Conservation (phyloP, 1,139 yeast species). For the Hyphopichia buzzinii region DNA sequence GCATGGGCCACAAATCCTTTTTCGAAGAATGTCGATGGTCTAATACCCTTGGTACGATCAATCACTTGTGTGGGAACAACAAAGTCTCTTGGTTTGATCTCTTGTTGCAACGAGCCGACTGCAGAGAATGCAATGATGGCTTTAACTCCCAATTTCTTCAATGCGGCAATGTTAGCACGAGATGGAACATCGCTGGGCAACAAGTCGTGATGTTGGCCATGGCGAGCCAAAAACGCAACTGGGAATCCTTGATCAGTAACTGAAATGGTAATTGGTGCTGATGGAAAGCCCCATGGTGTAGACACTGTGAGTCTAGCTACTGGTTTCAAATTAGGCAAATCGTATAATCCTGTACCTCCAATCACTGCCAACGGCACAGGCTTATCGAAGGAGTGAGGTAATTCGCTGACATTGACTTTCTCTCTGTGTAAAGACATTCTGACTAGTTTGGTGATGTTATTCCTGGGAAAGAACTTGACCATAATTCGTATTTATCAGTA, state of each 20-base stretch:
- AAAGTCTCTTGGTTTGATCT: slow-evolving; percentile 90
- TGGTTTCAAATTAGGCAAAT: slow-evolving; percentile 75
- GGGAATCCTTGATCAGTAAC: slow-evolving; percentile 73
- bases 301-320: slow-evolving; percentile 77
- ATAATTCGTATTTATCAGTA: background rate
- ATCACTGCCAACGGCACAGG: slow-evolving; percentile 77
- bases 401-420: slow-evolving; percentile 18
- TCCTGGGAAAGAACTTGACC: background rate
- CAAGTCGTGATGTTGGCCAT: slow-evolving; percentile 84
- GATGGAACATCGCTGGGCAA: slow-evolving; percentile 91
- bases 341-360: slow-evolving; percentile 98
- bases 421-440: slow-evolving; percentile 42
- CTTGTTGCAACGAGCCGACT: slow-evolving; percentile 89
- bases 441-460: background rate
- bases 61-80: slow-evolving; percentile 93
- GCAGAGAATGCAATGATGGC: slow-evolving; percentile 93
- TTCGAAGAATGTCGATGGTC: slow-evolving; percentile 89
- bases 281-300: slow-evolving; percentile 98
- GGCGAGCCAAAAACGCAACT: slow-evolving; percentile 93
- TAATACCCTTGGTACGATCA: slow-evolving; percentile 93
- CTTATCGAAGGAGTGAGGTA: slow-evolving; percentile 41
- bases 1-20: slow-evolving; percentile 95
- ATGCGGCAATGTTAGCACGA: slow-evolving; percentile 93
- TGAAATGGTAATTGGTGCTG: slow-evolving; percentile 89
- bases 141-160: slow-evolving; percentile 81